Evolutionary conservation across 2,329 filamentous ascomycete species (phyloP), one percentile per base, ranked within the genome.

Genomic region (Didymella arachidicola): DNA sequence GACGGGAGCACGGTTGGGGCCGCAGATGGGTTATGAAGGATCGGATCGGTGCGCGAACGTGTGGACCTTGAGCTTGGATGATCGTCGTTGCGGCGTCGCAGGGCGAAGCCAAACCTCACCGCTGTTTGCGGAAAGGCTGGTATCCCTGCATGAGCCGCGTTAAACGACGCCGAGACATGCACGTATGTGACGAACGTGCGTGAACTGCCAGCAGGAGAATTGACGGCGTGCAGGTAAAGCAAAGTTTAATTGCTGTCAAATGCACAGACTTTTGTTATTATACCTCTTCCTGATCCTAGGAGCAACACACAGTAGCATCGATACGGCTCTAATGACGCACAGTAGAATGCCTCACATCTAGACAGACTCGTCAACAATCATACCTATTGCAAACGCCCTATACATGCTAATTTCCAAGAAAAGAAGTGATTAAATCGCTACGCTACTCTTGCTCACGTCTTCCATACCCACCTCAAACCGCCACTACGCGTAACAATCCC

Each of bases 41-140:
- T 44, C 42, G 47, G 48, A 51, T 63, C 57, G 61, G 57, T 61
- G 60, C 63, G 67, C 65, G 67, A 71, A 71, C 68, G 63, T 67
- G 68, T 71, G 68, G 68, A 71, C 65, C 60, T 59, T 29, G 46
- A 30, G 51, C 57, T 44, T 49, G 49, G 44, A 42, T 50, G 56
- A 59, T 54, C 56, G 56, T 54, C 56, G 51, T 46, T 39, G 55
- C 26, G 39, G 46, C 51, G 57, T 55, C 51, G 34, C 47, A 19
- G 36, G 55, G 30, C 60, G 66, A 63, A 16, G 59, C 65, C 59
- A 67, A 67, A 57, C 57, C 50, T 61, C 65, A 64, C 62, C 60
- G 61, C 64, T 62, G 60, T 52, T 56, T 52, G 53, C 48, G 30
- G 29, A 38, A 39, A 46, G 36, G 63, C 44, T 44, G 59, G 53